These are phyloP conservation scores for Deakozyma indianensis DNA, from an alignment of 805 yeast genomes.

Conservation along the genomic window DNA sequence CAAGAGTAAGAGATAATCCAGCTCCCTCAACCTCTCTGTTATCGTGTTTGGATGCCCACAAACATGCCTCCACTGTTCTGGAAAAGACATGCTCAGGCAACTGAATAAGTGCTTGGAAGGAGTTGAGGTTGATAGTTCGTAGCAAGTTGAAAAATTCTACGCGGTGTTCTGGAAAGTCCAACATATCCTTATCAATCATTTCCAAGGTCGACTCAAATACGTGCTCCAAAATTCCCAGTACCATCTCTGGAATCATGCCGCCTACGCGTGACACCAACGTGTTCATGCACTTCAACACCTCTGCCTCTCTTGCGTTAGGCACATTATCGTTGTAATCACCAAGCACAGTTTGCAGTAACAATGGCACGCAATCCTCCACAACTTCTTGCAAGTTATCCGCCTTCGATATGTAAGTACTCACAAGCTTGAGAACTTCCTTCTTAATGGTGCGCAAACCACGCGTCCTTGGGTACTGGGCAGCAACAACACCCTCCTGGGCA, in stretches of 20 bases:
- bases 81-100: slow-evolving; percentile 88
- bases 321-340: slow-evolving; percentile 81
- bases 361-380: slow-evolving; percentile 68
- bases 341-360: slow-evolving; percentile 68
- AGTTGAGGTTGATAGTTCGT: slow-evolving; percentile 71
- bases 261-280: slow-evolving; percentile 83
- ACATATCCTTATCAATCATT: slow-evolving; percentile 90
- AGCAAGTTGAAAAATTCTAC: slow-evolving; percentile 87
- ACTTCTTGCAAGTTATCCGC: slow-evolving; percentile 80
- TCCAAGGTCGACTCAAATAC: slow-evolving; percentile 89
- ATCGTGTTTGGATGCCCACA: slow-evolving; percentile 98
- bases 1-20: slow-evolving; percentile 74
- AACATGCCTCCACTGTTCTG: slow-evolving; percentile 78
- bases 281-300: slow-evolving; percentile 88
- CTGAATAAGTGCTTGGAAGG: slow-evolving; percentile 75
- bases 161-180: slow-evolving; percentile 96
- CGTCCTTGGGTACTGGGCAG: slow-evolving; percentile 89
- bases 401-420: slow-evolving; percentile 77
- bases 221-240: slow-evolving; percentile 70
- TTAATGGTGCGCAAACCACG: slow-evolving; percentile 93
- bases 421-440: slow-evolving; percentile 78
- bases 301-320: slow-evolving; percentile 96
- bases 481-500: slow-evolving; percentile 67
- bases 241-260: slow-evolving; percentile 75
- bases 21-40: slow-evolving; percentile 92